Conservation (phyloP, 208 protist species). For the Vickermania ingenoplastis region DNA sequence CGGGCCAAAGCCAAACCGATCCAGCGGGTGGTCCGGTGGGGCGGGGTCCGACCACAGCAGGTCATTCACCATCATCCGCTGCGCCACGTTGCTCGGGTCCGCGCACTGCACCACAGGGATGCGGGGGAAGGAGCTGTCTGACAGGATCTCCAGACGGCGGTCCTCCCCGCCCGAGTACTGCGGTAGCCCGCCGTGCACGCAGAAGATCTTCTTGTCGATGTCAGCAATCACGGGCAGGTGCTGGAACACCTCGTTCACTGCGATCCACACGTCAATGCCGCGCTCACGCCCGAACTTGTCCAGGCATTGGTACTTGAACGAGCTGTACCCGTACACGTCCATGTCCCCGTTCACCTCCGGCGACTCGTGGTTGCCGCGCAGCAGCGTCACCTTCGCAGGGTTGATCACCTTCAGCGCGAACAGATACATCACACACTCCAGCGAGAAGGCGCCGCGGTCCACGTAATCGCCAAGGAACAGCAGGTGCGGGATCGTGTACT, state of each 20-base stretch:
- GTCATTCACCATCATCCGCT: conserved; percentile 89
- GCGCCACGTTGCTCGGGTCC: conserved; percentile 70
- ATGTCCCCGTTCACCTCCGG: conserved; percentile 90
- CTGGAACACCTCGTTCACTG: conserved; percentile 89
- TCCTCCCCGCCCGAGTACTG: conserved; percentile 84
- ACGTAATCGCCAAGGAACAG: conserved; percentile 99
- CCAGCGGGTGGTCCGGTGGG: conserved; percentile 68
- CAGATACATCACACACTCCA: conserved; percentile 86
- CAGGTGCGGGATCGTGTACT: conserved; percentile 87
- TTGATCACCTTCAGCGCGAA: conserved; percentile 85
- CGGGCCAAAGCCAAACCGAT: conserved; percentile 85
- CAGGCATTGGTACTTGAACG: conserved; percentile 89
- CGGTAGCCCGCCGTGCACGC: conserved; percentile 91
- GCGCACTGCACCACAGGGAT: conserved; percentile 80
- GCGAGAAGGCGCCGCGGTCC: conserved; percentile 91
- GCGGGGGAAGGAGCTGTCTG: conserved; percentile 75
- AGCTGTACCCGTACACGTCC: conserved; percentile 88
- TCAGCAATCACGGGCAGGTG: conserved; percentile 87
- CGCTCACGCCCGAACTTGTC: conserved; percentile 80
- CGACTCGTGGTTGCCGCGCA: conserved; percentile 91
- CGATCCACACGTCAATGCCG: conserved; percentile 83
- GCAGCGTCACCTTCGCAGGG: conserved; percentile 83
- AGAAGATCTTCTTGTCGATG: conserved; percentile 93
- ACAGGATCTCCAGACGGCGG: conserved; percentile 75
- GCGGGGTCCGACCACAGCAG: conserved; percentile 86